phyloP scores from a whole-genome alignment of 2,329 filamentous ascomycete species.

The Botrytis cinerea region DNA sequence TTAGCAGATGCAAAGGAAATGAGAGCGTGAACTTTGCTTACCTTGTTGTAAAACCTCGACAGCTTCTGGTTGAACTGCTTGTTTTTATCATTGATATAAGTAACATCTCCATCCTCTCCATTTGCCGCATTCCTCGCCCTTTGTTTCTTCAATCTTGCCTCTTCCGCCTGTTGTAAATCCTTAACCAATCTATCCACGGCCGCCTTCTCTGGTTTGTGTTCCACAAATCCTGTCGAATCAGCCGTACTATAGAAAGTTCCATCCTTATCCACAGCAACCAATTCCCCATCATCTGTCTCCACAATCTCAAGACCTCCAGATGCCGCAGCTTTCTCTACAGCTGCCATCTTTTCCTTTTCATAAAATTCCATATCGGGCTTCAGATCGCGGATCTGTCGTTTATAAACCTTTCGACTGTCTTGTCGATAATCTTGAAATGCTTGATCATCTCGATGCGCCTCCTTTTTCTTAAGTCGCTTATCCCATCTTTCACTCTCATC shows the following conservation, averaged over 20 bases:
- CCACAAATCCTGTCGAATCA: conserved; percentile 76
- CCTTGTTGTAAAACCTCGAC: conserved; percentile 92
- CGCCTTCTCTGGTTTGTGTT: conserved; percentile 84
- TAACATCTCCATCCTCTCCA: conserved; percentile 88
- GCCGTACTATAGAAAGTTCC: conserved; percentile 89
- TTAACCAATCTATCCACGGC: conserved; percentile 85
- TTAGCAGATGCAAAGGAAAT: conserved; percentile 32
- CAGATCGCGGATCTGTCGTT: conserved; percentile 80
- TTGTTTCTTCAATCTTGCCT: conserved; percentile 80
- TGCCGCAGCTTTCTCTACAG: conserved; percentile 81
- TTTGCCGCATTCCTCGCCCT: conserved; percentile 74
- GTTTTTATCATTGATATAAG: conserved; percentile 99
- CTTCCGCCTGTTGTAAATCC: conserved; percentile 86
- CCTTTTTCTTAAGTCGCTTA: conserved; percentile 83
- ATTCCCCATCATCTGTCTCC: conserved; percentile 91
- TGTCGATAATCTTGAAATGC: conserved; percentile 87
- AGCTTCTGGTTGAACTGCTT: conserved; percentile 99
- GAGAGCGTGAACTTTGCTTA: conserved; percentile 39
- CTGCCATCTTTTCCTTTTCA: conserved; percentile 79
- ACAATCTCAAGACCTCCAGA: conserved; percentile 88
- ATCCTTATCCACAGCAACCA: conserved; percentile 90
- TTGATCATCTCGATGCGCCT: conserved; percentile 76
- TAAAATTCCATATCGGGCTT: conserved; percentile 80
- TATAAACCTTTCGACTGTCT: conserved; percentile 91
- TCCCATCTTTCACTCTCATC: conserved; percentile 97